phyloP scores from a whole-genome alignment of 352 stramenopile species.

The Phytopythium helicoides region DNA sequence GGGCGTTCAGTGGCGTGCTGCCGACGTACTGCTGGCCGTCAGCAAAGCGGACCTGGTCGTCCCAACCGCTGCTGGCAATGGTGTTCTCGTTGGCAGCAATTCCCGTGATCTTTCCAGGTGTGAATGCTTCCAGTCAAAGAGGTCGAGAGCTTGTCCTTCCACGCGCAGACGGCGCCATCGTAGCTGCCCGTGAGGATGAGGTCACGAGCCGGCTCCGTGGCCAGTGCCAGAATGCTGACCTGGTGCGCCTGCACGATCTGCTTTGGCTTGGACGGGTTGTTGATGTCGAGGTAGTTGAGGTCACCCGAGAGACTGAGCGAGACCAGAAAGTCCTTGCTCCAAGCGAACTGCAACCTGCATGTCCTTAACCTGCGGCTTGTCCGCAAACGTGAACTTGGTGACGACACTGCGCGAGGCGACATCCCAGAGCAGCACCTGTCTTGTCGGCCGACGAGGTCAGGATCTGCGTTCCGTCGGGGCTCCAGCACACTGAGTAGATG shows the following conservation, averaged over 20 bases:
- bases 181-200: slow-evolving; percentile 93
- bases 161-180: slow-evolving; percentile 92
- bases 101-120: slow-evolving; percentile 78
- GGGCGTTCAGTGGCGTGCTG: slow-evolving; percentile 58
- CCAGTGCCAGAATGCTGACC: slow-evolving; percentile 89
- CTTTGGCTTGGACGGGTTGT: slow-evolving; percentile 67
- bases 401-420: slow-evolving; percentile 67
- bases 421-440: slow-evolving; percentile 92
- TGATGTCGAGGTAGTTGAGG: slow-evolving; percentile 75
- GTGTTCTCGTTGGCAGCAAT: slow-evolving; percentile 62
- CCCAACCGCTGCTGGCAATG: slow-evolving; percentile 89
- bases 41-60: slow-evolving; percentile 86
- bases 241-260: slow-evolving; percentile 89
- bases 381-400: slow-evolving; percentile 78
- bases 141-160: slow-evolving; percentile 65
- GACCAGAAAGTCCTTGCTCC: slow-evolving; percentile 74
- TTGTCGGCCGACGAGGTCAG: slow-evolving; percentile 96
- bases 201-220: slow-evolving; percentile 63
- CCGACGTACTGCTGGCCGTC: slow-evolving; percentile 56
- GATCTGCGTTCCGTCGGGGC: slow-evolving; percentile 86
- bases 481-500: slow-evolving; percentile 96
- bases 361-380: slow-evolving; percentile 73
- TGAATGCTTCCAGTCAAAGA: slow-evolving; percentile 40
- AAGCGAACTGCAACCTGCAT: slow-evolving; percentile 79
- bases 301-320: slow-evolving; percentile 85